Evolutionary conservation across 1,284 basidiomycete genomes (phyloP).

Genomic region (Ganoderma sp.): DNA sequence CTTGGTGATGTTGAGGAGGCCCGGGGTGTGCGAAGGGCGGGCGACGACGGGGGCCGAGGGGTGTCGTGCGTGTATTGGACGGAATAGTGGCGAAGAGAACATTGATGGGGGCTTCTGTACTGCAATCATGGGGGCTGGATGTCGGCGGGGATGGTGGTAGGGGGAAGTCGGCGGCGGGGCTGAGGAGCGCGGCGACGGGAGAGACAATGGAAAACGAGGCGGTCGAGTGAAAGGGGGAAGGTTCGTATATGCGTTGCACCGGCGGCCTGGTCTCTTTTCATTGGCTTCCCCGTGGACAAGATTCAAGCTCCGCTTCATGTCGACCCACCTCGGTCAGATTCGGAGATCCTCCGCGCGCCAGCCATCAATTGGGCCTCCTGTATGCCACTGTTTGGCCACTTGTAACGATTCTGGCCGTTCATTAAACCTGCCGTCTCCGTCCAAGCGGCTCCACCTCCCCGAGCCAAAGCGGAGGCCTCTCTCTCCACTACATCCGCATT

Average conservation of each 20-base stretch:
- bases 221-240: conserved; percentile 34
- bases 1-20: conserved; percentile 71
- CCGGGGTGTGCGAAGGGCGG: conserved; percentile 72
- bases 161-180: conserved; percentile 35
- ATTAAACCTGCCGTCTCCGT: not conserved
- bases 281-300: conserved; percentile 23
- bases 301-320: conserved; percentile 31
- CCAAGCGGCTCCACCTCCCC: not conserved
- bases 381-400: conserved; percentile 17
- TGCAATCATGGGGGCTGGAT: conserved; percentile 61
- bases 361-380: conserved; percentile 10
- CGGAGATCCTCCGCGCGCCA: conserved; percentile 28
- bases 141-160: conserved; percentile 37
- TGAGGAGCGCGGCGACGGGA: conserved; percentile 38
- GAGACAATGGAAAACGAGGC: conserved; percentile 38
- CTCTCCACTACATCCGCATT: not conserved
- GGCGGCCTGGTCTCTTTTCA: conserved; percentile 32
- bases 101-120: conserved; percentile 59
- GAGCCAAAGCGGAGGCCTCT: not conserved
- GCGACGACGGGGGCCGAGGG: conserved; percentile 74
- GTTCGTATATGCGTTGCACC: conserved; percentile 33
- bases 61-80: conserved; percentile 51
- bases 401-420: conserved; percentile 12
- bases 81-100: conserved; percentile 42
- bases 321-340: conserved; percentile 27